Evolutionary conservation across 257 asterid species (phyloP).

Genomic region (Rehmannia glutinosa): DNA sequence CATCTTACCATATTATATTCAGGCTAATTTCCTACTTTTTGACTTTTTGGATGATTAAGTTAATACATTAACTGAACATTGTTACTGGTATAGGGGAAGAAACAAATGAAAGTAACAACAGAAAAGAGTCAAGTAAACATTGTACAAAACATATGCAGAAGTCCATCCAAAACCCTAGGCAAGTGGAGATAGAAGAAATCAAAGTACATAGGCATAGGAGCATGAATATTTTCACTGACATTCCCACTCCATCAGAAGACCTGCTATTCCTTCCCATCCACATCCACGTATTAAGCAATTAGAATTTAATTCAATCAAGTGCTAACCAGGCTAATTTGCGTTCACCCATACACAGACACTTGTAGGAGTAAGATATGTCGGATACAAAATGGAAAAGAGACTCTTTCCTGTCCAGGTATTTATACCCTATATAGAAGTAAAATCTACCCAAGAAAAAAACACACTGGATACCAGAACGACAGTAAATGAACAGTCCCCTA

Average conservation of each 20-base stretch:
- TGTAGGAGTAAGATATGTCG: not conserved
- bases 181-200: not conserved
- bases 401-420: not conserved
- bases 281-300: too few relatives aligned
- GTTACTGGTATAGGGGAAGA: too few relatives aligned
- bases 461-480: not conserved
- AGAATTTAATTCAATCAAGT: not conserved
- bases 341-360: not conserved
- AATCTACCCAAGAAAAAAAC: not conserved
- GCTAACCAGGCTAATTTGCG: not conserved
- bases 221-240: not conserved
- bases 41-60: too few relatives aligned
- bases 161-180: not conserved
- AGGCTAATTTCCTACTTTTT: too few relatives aligned
- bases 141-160: not conserved
- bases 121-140: too few relatives aligned
- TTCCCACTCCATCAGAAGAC: not conserved
- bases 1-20: too few relatives aligned
- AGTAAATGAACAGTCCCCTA: slow-evolving; percentile 1
- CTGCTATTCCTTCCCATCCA: not conserved
- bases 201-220: not conserved
- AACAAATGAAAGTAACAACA: too few relatives aligned
- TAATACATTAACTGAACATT: too few relatives aligned
- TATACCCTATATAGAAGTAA: not conserved
- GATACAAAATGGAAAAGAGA: not conserved